These are phyloP conservation scores for Cercophora sp. DNA, from an alignment of 495 filamentous ascomycete species.

Conservation along the genomic window DNA sequence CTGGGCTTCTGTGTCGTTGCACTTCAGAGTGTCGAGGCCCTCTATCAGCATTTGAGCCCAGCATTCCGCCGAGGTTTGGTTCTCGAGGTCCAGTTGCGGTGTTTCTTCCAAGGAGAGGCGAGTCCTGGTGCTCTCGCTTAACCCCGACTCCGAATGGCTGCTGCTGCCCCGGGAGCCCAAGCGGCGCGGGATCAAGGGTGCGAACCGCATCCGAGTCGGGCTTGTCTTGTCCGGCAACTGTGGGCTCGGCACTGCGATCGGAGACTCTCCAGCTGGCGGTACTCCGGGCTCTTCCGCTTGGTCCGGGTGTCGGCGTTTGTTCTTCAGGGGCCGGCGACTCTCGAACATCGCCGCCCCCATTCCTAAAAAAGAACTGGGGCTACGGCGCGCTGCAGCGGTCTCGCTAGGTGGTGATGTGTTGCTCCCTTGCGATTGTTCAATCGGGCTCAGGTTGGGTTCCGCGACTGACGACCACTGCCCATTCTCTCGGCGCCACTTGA, in stretches of 20 bases:
- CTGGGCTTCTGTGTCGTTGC: constrained; percentile 11
- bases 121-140: too few species aligned
- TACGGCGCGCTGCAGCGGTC: constrained; percentile 9
- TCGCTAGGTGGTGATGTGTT: not conserved
- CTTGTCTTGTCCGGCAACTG: too few species aligned
- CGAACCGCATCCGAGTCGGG: constrained; percentile 9
- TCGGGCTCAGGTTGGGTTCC: constrained; percentile 44
- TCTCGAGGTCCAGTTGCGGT: constrained; percentile 15
- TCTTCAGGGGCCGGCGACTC: not conserved
- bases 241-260: too few species aligned
- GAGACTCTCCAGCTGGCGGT: not conserved
- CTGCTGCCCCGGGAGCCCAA: not conserved
- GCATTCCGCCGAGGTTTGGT: constrained; percentile 14
- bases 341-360: constrained; percentile 16
- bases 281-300: too few species aligned
- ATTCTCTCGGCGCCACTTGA: constrained; percentile 39
- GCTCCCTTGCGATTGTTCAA: constrained; percentile 36
- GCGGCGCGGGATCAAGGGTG: constrained; percentile 15
- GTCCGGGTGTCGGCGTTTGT: not conserved
- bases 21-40: constrained; percentile 16
- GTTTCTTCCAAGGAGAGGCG: too few species aligned
- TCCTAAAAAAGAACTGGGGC: constrained; percentile 33
- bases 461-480: constrained; percentile 47
- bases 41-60: constrained; percentile 19
- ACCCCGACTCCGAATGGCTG: too few species aligned